Percentiles rank a stretch among this genome's conserved stretches.
Evolutionary conservation across 2,329 filamentous ascomycete genomes (phyloP).

Genomic region (Pseudocercospora musae): DNA sequence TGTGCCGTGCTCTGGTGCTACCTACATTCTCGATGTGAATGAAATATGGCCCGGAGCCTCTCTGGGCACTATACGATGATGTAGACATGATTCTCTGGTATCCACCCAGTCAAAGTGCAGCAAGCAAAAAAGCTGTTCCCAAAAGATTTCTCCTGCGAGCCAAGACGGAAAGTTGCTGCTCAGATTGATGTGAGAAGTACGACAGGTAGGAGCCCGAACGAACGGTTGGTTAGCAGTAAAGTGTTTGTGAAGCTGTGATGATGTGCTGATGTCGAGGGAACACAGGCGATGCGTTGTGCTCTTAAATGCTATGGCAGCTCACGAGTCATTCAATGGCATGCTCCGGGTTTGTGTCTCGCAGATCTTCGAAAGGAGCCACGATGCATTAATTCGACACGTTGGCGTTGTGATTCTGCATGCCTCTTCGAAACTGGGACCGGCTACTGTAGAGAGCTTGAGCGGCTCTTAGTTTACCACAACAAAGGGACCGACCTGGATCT

Average conservation of each 20-base stretch:
- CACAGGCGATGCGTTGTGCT: neutral
- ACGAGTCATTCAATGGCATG: neutral
- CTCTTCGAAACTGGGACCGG: neutral
- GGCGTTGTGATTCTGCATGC: neutral
- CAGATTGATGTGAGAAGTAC: neutral
- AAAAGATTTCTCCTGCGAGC: neutral
- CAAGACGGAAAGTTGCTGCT: neutral
- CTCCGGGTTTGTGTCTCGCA: neutral
- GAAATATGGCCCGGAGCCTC: conserved; percentile 18
- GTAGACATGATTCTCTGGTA: conserved; percentile 12
- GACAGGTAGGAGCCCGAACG: neutral
- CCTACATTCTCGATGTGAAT: conserved; percentile 26
- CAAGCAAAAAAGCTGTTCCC: conserved; percentile 1
- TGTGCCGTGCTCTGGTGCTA: neutral
- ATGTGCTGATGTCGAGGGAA: neutral
- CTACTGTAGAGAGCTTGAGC: neutral
- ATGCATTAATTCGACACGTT: conserved; percentile 2
- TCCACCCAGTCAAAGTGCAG: neutral
- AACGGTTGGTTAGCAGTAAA: neutral
- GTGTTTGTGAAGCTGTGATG: neutral
- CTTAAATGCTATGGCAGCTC: conserved; percentile 1
- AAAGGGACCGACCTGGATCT: neutral
- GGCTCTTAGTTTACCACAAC: conserved; percentile 1
- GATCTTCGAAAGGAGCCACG: conserved; percentile 1
- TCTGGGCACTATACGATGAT: conserved; percentile 1